Conservation (phyloP, 1,284 basidiomycete genomes). For the Sanguinoderma infundibulare region DNA sequence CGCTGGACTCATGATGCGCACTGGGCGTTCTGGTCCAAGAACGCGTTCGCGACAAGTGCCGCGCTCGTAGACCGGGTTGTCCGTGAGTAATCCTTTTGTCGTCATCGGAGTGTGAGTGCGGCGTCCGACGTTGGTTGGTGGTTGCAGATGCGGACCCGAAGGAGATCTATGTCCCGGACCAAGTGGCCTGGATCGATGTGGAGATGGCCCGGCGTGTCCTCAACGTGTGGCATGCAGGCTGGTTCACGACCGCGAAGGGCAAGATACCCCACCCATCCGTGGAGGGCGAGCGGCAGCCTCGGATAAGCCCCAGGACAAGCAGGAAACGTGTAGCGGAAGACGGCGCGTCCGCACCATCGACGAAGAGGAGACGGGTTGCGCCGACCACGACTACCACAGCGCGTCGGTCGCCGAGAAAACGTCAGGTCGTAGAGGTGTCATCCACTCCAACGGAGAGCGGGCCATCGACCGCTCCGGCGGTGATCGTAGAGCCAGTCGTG, state of each 20-base stretch:
- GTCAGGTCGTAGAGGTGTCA: background rate
- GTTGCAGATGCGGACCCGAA: background rate
- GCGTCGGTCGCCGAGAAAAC: background rate
- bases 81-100: slow-evolving; percentile 1
- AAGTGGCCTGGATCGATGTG: background rate
- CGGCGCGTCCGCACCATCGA: background rate
- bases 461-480: background rate
- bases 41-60: slow-evolving; percentile 13
- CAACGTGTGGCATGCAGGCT: background rate
- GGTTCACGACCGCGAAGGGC: background rate
- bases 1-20: slow-evolving; percentile 23
- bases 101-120: background rate
- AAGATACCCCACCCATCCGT: no score
- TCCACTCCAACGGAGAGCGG: background rate
- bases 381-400: background rate
- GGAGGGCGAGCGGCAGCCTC: no score
- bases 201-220: background rate
- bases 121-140: background rate
- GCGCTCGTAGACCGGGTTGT: slow-evolving; percentile 15
- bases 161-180: background rate
- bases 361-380: background rate
- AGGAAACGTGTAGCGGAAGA: background rate
- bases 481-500: background rate
- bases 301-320: background rate
- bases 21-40: slow-evolving; percentile 29